A percentile compares a stretch with the other conserved stretches of the same genome.
Conservation (phyloP, 441 rosid genomes). For the Croton setiger region DNA sequence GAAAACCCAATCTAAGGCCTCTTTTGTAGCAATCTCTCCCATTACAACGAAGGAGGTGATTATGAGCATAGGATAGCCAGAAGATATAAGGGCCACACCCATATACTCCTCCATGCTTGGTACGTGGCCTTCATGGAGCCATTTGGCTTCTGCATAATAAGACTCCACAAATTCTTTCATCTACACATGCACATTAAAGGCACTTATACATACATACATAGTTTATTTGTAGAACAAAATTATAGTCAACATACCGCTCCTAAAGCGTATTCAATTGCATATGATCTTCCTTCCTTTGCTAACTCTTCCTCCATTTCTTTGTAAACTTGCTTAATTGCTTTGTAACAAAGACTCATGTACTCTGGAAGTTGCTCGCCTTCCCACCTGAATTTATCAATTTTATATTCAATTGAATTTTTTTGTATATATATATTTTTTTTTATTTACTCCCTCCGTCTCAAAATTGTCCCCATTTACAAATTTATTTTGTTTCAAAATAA, state of each 20-base stretch:
- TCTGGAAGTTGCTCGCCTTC: slow-evolving; percentile 22
- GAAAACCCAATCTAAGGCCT: slow-evolving; percentile 16
- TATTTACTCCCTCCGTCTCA: too few species aligned
- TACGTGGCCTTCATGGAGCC: slow-evolving; percentile 4
- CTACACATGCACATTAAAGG: not conserved
- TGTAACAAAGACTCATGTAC: slow-evolving; percentile 8
- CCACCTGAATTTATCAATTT: slow-evolving; percentile 12
- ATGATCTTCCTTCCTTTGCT: slow-evolving; percentile 2
- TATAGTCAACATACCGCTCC: not conserved
- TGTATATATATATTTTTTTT: too few species aligned
- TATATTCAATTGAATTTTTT: too few species aligned
- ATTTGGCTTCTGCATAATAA: slow-evolving; percentile 19
- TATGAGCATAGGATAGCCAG: slow-evolving; percentile 18
- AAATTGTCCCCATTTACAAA: too few species aligned
- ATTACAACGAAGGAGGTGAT: slow-evolving; percentile 18
- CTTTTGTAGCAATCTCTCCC: slow-evolving; percentile 14
- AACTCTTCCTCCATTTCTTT: slow-evolving; percentile 18
- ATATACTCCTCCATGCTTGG: slow-evolving; percentile 27
- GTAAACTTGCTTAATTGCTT: slow-evolving; percentile 8
- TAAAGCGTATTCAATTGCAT: slow-evolving; percentile 5
- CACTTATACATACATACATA: too few species aligned
- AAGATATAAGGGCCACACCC: not conserved
- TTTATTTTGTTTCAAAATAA: too few species aligned
- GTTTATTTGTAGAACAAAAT: too few species aligned
- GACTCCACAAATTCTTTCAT: slow-evolving; percentile 13